Evolutionary conservation across 73 alveolate species (phyloP), one percentile per base, ranked within the genome.

Genomic region (Paramecium pentaurelia): DNA sequence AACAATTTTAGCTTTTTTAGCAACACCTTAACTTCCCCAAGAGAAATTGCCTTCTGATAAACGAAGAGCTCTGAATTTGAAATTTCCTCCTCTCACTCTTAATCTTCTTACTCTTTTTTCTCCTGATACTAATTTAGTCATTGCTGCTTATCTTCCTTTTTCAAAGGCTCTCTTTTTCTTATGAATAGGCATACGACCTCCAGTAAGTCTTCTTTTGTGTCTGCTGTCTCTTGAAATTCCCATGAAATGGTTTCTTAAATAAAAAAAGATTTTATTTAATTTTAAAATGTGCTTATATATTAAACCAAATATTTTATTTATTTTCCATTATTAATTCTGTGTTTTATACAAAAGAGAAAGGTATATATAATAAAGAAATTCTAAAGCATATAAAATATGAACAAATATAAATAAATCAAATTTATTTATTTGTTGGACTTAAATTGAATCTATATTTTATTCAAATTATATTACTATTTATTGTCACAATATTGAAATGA

Each of bases 101-200:
- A 96, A 95, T 47, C 92, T 77, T 89, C 94, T 89, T 32, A 89
- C 84, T 89, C 94, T 89, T 30, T 83, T 89, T 73, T 89, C 88
- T 45, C 88, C 94, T 40, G 92, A 45, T 58, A 71, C 77, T 32
- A 95, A 60, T 96, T 97, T 97, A 95, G 99, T 96, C 94, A 95
- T 89, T 32, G 99, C 96, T 16, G 99, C 95, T 30, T 96, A 97
- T 92, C 99, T 96, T 71, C 99, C 99, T 98, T 96, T 94, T 86
- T 97, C 99, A 96, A 91, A 98, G 96, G 96, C 96, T 92, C 99
- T 97, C 97, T 98, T 98, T 97, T 98, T 98, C 96, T 96, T 86
- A 96, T 98, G 99, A 92, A 98, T 95, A 93, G 99, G 99, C 99
- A 98, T 97, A 75, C 99, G 97, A 18, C 99, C 99, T 44, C 99